Evolutionary conservation across 495 filamentous ascomycete genomes (phyloP).

Genomic region (Trichocladium antarcticum): DNA sequence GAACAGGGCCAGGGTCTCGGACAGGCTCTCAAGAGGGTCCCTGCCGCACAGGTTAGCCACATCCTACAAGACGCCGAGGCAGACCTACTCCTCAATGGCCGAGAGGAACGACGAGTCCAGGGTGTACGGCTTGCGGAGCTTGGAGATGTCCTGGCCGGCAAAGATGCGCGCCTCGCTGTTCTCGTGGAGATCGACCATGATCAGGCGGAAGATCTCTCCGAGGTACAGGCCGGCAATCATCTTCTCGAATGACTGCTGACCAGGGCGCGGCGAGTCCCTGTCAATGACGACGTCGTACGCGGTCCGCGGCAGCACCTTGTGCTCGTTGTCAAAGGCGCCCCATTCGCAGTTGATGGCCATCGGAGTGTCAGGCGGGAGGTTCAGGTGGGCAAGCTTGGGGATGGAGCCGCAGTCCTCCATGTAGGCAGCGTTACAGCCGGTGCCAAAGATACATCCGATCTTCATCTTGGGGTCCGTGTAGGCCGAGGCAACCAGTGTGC

Average conservation of each 20-base stretch:
- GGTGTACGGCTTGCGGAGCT: slow-evolving; percentile 70
- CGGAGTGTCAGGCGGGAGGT: slow-evolving; percentile 75
- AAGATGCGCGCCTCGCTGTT: slow-evolving; percentile 70
- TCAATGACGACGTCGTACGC: slow-evolving; percentile 78
- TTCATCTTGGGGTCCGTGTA: slow-evolving; percentile 88
- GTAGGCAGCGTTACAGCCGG: slow-evolving; percentile 96
- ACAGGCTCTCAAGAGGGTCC: slow-evolving; percentile 88
- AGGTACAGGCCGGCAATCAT: slow-evolving; percentile 96
- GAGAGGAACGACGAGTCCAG: slow-evolving; percentile 93
- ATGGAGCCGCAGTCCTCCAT: slow-evolving; percentile 88
- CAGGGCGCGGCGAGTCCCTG: slow-evolving; percentile 84
- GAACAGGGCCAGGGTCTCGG: slow-evolving; percentile 74
- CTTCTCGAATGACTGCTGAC: slow-evolving; percentile 95
- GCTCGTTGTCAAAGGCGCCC: slow-evolving; percentile 97
- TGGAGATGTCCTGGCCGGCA: slow-evolving; percentile 64
- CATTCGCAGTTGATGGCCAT: slow-evolving; percentile 99
- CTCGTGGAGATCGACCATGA: slow-evolving; percentile 74
- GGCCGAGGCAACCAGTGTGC: slow-evolving; percentile 94
- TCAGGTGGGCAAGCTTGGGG: slow-evolving; percentile 88
- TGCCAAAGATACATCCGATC: slow-evolving; percentile 97
- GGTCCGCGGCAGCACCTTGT: slow-evolving; percentile 80
- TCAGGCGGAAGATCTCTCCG: slow-evolving; percentile 87
- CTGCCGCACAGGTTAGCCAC: slow-evolving; percentile 26
- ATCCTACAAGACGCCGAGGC: not conserved
- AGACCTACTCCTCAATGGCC: slow-evolving; percentile 68